phyloP scores from a whole-genome alignment of 78 protist genomes.

The Capsaspora owczarzaki region DNA sequence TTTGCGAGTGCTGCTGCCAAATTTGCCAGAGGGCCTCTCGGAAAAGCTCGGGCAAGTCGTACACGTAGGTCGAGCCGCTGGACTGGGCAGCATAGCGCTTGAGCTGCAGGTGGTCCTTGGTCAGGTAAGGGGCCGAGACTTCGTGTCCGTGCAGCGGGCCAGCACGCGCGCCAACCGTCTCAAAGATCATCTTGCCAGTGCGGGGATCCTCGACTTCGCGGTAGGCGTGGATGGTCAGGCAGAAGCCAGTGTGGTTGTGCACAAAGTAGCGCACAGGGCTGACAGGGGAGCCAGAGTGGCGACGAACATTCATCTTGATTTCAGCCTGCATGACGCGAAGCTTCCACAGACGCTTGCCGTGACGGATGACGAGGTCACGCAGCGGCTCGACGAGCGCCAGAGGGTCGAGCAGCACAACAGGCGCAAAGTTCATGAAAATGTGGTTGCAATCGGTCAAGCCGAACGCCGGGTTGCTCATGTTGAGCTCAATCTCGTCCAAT shows the following conservation, averaged over 20 bases:
- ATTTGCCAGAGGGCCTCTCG: constrained; percentile 20
- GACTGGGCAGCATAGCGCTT: constrained; percentile 67
- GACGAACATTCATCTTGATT: constrained; percentile 40
- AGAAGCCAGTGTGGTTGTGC: constrained; percentile 53
- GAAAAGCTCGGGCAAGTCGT: constrained; percentile 84
- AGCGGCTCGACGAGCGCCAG: constrained; percentile 28
- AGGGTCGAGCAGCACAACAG: constrained; percentile 43
- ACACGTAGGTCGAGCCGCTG: constrained; percentile 74
- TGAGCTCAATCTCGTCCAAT: constrained; percentile 65
- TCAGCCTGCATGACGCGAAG: constrained; percentile 71
- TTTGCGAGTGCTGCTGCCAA: neutral
- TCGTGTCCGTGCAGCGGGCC: constrained; percentile 1
- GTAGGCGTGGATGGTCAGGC: constrained; percentile 51
- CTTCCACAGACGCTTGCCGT: constrained; percentile 61
- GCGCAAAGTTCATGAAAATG: constrained; percentile 80
- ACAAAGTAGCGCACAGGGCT: constrained; percentile 52
- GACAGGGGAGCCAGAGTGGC: neutral
- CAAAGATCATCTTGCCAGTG: neutral
- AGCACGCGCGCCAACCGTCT: neutral
- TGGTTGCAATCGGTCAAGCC: constrained; percentile 36
- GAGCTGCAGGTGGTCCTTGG: constrained; percentile 36
- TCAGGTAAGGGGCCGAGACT: constrained; percentile 38
- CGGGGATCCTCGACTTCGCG: constrained; percentile 26
- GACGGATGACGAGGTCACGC: constrained; percentile 31
- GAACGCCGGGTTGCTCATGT: neutral